A percentile compares a stretch with the other conserved stretches of the same genome.
These are phyloP conservation scores for Fusarium fracticaudum DNA, from an alignment of 2,329 filamentous ascomycete genomes.

Conservation along the genomic window DNA sequence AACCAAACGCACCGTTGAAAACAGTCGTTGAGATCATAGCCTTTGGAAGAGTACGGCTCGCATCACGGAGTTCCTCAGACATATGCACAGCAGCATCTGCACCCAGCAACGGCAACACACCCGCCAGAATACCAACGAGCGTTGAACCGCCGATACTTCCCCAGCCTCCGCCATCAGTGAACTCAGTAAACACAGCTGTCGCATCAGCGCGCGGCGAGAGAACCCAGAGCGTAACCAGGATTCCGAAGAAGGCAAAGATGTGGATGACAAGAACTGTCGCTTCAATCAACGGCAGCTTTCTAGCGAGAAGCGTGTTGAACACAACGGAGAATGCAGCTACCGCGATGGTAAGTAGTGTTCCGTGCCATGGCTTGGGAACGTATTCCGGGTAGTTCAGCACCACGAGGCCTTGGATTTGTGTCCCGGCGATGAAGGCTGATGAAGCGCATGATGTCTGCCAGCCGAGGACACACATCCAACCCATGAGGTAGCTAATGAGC, in stretches of 20 bases:
- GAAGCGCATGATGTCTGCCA: conserved; percentile 56
- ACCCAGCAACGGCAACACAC: conserved; percentile 28
- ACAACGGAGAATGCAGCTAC: conserved; percentile 28
- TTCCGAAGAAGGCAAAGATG: conserved; percentile 36
- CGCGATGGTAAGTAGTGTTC: conserved; percentile 23
- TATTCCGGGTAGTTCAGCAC: conserved; percentile 44
- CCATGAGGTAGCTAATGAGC: conserved; percentile 61
- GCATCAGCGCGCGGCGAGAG: conserved; percentile 31
- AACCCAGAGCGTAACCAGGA: conserved; percentile 36
- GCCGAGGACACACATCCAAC: conserved; percentile 57
- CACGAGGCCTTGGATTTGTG: conserved; percentile 56
- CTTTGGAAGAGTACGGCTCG: conserved; percentile 28
- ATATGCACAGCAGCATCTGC: conserved; percentile 39
- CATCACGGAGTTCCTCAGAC: conserved; percentile 35
- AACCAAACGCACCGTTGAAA: conserved; percentile 35
- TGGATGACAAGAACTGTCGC: conserved; percentile 29
- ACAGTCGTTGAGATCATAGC: conserved; percentile 34
- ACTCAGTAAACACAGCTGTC: conserved; percentile 27
- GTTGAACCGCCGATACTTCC: conserved; percentile 27
- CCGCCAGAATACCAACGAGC: conserved; percentile 35
- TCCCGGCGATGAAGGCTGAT: conserved; percentile 54
- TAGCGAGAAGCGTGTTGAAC: conserved; percentile 32
- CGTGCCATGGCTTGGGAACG: conserved; percentile 29
- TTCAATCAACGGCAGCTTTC: conserved; percentile 30
- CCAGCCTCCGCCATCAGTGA: conserved; percentile 36